Evolutionary conservation across 1,139 yeast species (phyloP).

Genomic region (Hansenula lynferdii): DNA sequence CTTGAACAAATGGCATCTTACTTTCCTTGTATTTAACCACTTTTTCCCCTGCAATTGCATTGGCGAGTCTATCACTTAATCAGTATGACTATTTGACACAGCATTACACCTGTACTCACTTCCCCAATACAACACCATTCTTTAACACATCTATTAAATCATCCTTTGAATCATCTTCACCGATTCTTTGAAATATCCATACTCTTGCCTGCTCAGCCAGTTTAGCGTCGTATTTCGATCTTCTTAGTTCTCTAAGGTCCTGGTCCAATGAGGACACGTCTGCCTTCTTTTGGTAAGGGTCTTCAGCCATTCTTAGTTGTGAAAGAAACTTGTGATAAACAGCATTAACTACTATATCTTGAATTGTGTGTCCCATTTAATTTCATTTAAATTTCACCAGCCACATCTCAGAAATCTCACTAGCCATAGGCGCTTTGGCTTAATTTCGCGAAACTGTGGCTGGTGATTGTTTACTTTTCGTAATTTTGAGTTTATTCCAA

Average conservation of each 20-base stretch:
- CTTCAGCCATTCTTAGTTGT: conserved; percentile 4
- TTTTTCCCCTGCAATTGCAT: conserved; percentile 29
- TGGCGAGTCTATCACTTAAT: conserved; percentile 24
- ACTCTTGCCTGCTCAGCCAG: conserved; percentile 38
- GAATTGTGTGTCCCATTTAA: not conserved
- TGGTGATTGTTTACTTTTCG: not conserved
- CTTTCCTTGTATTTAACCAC: conserved; percentile 52
- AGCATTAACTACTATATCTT: too few relatives aligned
- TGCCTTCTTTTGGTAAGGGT: conserved; percentile 23
- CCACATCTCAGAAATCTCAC: not conserved
- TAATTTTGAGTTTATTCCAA: too few relatives aligned
- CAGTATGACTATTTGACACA: not conserved
- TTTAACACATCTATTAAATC: conserved; percentile 50
- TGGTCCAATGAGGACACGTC: conserved; percentile 54
- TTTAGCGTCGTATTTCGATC: conserved; percentile 40
- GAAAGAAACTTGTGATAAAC: too few relatives aligned
- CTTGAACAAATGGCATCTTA: conserved; percentile 75
- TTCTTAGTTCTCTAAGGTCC: conserved; percentile 44
- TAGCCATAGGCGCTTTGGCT: not conserved
- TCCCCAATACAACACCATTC: conserved; percentile 65
- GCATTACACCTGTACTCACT: conserved; percentile 27
- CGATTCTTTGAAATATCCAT: conserved; percentile 41
- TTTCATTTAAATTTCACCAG: not conserved
- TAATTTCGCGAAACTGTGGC: not conserved
- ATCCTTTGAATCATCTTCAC: conserved; percentile 21